These are phyloP conservation scores for Metschnikowia lunata DNA, from an alignment of 805 yeast species.

Conservation along the genomic window DNA sequence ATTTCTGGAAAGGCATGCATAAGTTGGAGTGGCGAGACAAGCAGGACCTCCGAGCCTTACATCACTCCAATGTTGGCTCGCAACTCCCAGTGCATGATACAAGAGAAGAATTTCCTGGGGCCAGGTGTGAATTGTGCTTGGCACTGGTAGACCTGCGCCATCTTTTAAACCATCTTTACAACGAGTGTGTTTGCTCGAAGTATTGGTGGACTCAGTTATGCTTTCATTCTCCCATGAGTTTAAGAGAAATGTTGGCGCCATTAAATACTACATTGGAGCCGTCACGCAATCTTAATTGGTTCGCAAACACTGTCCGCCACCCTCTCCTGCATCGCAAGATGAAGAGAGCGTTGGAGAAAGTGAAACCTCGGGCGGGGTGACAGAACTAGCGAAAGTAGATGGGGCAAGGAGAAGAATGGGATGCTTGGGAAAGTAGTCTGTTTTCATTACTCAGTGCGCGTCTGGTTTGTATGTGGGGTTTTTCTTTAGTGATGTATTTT, in stretches of 20 bases:
- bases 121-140: not conserved
- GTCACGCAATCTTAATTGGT: not conserved
- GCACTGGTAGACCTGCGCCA: not conserved
- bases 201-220: not conserved
- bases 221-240: not conserved
- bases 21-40: no score
- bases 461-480: no score
- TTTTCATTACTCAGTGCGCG: no score
- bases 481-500: no score
- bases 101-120: not conserved
- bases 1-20: not conserved
- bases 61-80: not conserved
- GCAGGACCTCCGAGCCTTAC: not conserved
- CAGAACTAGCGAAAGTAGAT: not conserved
- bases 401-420: not conserved
- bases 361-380: not conserved
- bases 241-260: not conserved
- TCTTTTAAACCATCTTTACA: not conserved
- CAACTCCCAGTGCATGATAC: not conserved
- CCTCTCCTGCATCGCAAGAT: not conserved
- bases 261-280: not conserved
- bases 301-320: not conserved
- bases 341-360: not conserved
- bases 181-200: no score
- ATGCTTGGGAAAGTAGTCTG: no score